Conservation (phyloP, 805 yeast genomes). For the Yarrowia phangngaensis region DNA sequence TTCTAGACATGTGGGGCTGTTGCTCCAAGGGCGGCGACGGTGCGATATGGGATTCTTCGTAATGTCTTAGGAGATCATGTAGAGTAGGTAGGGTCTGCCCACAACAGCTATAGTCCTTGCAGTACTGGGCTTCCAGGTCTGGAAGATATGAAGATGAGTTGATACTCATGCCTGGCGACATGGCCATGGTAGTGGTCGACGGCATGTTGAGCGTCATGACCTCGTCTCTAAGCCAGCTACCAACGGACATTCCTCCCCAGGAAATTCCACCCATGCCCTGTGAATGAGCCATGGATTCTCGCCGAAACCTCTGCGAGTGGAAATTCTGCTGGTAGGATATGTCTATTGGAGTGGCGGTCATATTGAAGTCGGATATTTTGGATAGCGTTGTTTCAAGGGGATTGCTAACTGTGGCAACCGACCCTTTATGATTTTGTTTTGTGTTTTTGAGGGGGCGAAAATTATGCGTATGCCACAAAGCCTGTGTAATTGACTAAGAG, state of each 20-base stretch:
- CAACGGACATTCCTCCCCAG: constrained; percentile 94
- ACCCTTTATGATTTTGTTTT: too few relatives aligned
- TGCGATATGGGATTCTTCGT: constrained; percentile 87
- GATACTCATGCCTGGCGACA: constrained; percentile 50
- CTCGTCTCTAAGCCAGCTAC: constrained; percentile 94
- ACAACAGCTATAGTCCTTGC: constrained; percentile 95
- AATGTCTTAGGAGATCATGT: constrained; percentile 89
- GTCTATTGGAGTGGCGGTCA: constrained; percentile 43
- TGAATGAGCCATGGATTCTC: constrained; percentile 91
- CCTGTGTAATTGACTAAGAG: too few relatives aligned
- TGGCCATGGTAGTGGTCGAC: constrained; percentile 48
- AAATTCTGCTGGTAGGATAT: constrained; percentile 40
- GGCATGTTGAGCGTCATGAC: constrained; percentile 37
- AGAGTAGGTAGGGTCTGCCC: constrained; percentile 88
- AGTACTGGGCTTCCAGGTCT: constrained; percentile 89
- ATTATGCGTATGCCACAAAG: too few relatives aligned
- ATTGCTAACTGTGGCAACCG: background rate
- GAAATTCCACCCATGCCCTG: constrained; percentile 98
- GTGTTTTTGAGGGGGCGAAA: too few relatives aligned
- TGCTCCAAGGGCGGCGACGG: constrained; percentile 26
- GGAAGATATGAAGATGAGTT: constrained; percentile 77
- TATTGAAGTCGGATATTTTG: constrained; percentile 24
- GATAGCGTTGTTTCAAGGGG: background rate
- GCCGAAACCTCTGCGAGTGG: constrained; percentile 52
- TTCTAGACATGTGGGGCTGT: constrained; percentile 22